Conservation (phyloP, 495 filamentous ascomycete species). For the Letharia columbiana region DNA sequence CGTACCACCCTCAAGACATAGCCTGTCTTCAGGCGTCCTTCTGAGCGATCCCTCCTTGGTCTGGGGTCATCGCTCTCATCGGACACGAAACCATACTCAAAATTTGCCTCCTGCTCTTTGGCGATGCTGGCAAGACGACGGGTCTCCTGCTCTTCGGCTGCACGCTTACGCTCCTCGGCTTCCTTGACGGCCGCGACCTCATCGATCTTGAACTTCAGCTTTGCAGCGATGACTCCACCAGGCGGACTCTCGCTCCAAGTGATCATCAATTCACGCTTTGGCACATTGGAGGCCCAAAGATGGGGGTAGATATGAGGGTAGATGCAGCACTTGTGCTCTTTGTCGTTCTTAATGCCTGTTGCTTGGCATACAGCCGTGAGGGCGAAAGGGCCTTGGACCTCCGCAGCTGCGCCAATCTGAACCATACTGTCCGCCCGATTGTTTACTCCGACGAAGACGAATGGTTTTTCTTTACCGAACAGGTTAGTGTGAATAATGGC, state of each 20-base stretch:
- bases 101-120: neutral
- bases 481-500: constrained; percentile 26
- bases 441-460: constrained; percentile 27
- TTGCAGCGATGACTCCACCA: constrained; percentile 26
- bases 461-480: constrained; percentile 25
- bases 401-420: constrained; percentile 23
- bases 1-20: neutral
- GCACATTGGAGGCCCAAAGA: constrained; percentile 24
- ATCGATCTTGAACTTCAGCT: constrained; percentile 15
- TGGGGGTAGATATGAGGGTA: constrained; percentile 32
- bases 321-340: constrained; percentile 26
- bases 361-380: constrained; percentile 19
- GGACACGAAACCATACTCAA: neutral
- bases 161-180: neutral
- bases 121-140: neutral
- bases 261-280: constrained; percentile 26
- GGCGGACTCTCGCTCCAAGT: constrained; percentile 30
- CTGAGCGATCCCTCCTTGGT: constrained; percentile 2
- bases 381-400: constrained; percentile 28
- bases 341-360: constrained; percentile 14
- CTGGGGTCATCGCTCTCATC: neutral
- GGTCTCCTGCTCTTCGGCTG: constrained; percentile 1
- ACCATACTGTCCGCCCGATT: constrained; percentile 25
- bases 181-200: neutral
- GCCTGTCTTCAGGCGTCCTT: neutral